These are phyloP conservation scores for Blakeslea trispora DNA, from an alignment of 371 early-diverging fungal genomes.

Conservation along the genomic window DNA sequence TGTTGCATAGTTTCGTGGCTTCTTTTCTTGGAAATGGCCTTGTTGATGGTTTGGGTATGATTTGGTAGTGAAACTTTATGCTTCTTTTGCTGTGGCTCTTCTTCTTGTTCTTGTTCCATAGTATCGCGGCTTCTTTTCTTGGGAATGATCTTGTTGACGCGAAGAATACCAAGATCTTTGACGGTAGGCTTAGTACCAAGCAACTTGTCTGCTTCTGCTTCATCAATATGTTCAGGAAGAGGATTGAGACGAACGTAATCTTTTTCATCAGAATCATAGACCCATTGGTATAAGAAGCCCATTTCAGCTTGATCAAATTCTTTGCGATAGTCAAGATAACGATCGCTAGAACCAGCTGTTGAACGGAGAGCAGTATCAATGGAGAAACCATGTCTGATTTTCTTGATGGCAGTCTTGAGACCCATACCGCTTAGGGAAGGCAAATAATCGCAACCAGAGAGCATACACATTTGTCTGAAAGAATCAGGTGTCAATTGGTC, in stretches of 20 bases:
- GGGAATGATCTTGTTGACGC: background rate
- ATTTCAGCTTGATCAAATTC: constrained; percentile 70
- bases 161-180: background rate
- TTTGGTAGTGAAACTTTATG: too few species aligned
- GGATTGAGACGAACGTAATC: constrained; percentile 59
- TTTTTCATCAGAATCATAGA: constrained; percentile 64
- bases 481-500: background rate
- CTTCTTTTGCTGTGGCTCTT: too few species aligned
- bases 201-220: constrained; percentile 2
- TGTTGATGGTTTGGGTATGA: too few species aligned
- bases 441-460: constrained; percentile 97
- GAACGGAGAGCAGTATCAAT: background rate
- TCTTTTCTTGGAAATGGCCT: background rate
- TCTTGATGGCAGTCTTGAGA: constrained; percentile 68
- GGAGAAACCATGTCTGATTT: background rate
- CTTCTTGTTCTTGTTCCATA: too few species aligned
- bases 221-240: constrained; percentile 36
- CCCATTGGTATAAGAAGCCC: constrained; percentile 82
- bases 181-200: background rate
- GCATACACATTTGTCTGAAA: constrained; percentile 71
- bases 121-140: background rate
- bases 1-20: too few species aligned
- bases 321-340: constrained; percentile 54
- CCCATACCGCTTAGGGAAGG: constrained; percentile 86
- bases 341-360: background rate